A percentile compares a stretch with the other conserved stretches of the same genome.
Conservation (phyloP, 202 grass and related monocot genomes). For the Digitaria exilis region DNA sequence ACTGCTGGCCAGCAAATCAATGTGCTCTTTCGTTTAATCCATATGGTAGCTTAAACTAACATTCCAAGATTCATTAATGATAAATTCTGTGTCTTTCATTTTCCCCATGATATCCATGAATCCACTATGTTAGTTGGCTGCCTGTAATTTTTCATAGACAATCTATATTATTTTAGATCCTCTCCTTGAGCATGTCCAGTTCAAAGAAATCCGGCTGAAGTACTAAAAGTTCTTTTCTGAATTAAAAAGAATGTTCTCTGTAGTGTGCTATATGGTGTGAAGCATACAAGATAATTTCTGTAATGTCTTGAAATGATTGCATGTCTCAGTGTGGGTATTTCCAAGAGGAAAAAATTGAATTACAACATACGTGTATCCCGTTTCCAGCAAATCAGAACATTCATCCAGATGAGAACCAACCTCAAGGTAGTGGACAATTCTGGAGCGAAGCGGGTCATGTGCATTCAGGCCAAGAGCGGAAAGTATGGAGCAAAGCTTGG, state of each 20-base stretch:
- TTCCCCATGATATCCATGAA: neutral
- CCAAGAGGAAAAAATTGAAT: neutral
- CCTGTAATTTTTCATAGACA: neutral
- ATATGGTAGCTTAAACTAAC: neutral
- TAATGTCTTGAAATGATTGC: neutral
- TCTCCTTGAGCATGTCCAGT: neutral
- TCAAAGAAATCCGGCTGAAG: neutral
- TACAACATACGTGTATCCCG: slow-evolving; percentile 13
- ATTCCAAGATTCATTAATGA: neutral
- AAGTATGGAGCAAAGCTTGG: slow-evolving; percentile 81
- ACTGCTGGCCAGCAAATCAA: neutral
- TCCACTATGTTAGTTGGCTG: neutral
- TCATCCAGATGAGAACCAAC: slow-evolving; percentile 98
- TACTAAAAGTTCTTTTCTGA: neutral
- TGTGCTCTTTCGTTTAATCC: neutral
- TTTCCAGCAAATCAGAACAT: slow-evolving; percentile 95
- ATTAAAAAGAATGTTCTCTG: neutral
- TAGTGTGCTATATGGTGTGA: neutral
- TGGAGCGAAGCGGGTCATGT: slow-evolving; percentile 94
- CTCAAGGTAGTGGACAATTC: slow-evolving; percentile 95
- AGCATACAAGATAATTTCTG: neutral
- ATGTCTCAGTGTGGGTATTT: neutral
- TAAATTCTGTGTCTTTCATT: neutral
- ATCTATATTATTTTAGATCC: neutral
- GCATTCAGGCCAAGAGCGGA: slow-evolving; percentile 77